Conservation (phyloP, 2,329 filamentous ascomycete genomes). For the Cucurbitaria berberidis region DNA sequence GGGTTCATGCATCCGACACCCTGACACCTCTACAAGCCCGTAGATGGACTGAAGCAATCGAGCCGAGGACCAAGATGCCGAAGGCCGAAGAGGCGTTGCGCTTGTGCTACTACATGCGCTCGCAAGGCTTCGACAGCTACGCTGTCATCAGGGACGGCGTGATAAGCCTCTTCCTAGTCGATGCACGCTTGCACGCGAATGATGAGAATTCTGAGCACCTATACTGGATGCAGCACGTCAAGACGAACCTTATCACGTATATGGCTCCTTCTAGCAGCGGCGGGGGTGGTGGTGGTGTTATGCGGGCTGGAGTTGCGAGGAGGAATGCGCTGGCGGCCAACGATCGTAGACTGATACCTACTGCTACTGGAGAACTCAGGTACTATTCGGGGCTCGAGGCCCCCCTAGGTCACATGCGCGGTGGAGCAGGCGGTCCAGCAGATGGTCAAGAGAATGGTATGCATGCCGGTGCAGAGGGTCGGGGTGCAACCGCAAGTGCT, state of each 20-base stretch:
- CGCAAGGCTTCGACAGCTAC: conserved; percentile 29
- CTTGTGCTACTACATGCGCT: conserved; percentile 44
- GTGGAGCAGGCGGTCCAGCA: no score
- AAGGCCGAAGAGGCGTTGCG: conserved; percentile 25
- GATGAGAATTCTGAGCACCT: conserved; percentile 3
- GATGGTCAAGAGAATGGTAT: background rate
- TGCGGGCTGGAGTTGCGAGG: background rate
- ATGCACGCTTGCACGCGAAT: conserved; percentile 5
- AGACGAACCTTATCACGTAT: conserved; percentile 5
- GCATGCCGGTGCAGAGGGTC: background rate
- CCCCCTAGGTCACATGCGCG: background rate
- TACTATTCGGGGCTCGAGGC: no score
- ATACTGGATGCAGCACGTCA: conserved; percentile 30
- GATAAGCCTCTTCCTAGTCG: conserved; percentile 21
- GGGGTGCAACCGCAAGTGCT: background rate
- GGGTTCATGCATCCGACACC: conserved; percentile 10
- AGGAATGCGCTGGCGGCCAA: background rate
- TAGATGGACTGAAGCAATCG: conserved; percentile 21
- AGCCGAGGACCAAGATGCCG: conserved; percentile 6
- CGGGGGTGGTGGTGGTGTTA: background rate
- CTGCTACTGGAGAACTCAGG: no score
- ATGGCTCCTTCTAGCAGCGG: background rate
- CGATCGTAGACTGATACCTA: no score
- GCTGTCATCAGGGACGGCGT: conserved; percentile 11
- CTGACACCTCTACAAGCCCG: conserved; percentile 17